Conservation (phyloP, 805 yeast genomes). For the Wickerhamiella galacta region DNA sequence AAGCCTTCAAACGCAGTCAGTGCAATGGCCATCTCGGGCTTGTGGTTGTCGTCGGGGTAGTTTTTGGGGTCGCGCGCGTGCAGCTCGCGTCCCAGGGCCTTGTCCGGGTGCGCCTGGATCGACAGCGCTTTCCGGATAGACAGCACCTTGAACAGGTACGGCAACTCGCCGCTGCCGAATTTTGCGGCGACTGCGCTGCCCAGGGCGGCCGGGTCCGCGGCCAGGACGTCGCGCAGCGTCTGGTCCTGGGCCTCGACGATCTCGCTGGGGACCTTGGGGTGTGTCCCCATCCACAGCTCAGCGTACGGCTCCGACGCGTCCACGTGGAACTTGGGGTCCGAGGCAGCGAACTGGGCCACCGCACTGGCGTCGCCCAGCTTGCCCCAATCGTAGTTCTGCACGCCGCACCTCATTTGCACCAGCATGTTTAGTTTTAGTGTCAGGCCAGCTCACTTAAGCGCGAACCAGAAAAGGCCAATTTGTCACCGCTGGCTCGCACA, state of each 20-base stretch:
- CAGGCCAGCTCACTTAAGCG: no score
- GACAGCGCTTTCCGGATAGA: slow-evolving; percentile 85
- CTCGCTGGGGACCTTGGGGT: slow-evolving; percentile 73
- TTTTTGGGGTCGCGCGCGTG: slow-evolving; percentile 75
- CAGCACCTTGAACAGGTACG: slow-evolving; percentile 85
- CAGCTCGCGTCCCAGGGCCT: slow-evolving; percentile 56
- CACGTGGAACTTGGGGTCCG: slow-evolving; percentile 43
- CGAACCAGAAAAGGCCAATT: no score
- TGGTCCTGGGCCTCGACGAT: slow-evolving; percentile 29
- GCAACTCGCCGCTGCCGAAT: slow-evolving; percentile 65
- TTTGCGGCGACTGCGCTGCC: slow-evolving; percentile 42
- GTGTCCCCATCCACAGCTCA: slow-evolving; percentile 99
- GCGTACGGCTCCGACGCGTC: slow-evolving; percentile 81
- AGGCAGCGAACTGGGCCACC: slow-evolving; percentile 73
- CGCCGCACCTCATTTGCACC: slow-evolving; percentile 26
- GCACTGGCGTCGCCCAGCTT: slow-evolving; percentile 71
- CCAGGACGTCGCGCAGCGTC: slow-evolving; percentile 50
- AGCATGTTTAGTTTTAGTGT: slow-evolving; percentile 7
- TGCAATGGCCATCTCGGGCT: slow-evolving; percentile 99
- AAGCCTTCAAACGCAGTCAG: slow-evolving; percentile 92
- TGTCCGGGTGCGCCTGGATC: slow-evolving; percentile 97
- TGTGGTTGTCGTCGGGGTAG: slow-evolving; percentile 95
- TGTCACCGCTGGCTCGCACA: no score
- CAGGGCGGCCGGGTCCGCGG: slow-evolving; percentile 42
- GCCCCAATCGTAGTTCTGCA: slow-evolving; percentile 77